Conservation (phyloP, 805 yeast genomes). For the Yarrowia keelungensis region DNA sequence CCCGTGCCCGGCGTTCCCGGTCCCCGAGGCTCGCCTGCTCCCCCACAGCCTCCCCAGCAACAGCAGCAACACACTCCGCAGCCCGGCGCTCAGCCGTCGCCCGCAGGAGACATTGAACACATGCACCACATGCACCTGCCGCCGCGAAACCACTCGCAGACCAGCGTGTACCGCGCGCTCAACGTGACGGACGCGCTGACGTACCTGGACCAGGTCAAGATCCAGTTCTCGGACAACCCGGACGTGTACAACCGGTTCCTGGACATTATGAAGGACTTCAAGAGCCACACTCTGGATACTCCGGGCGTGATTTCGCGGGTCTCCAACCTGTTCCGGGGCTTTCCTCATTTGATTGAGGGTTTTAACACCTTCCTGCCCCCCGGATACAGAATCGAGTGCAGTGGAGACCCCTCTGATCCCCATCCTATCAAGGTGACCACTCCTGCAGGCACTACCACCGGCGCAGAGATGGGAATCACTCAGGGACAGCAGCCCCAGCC, state of each 20-base stretch:
- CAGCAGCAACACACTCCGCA: slow-evolving; percentile 26
- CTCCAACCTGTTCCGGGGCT: slow-evolving; percentile 87
- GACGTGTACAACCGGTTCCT: slow-evolving; percentile 95
- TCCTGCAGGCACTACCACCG: slow-evolving; percentile 82
- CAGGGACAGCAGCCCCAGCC: slow-evolving; percentile 45
- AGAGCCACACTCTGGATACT: slow-evolving; percentile 88
- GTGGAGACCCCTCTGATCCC: slow-evolving; percentile 86
- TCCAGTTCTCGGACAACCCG: slow-evolving; percentile 89
- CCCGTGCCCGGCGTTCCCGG: background rate
- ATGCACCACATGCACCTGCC: slow-evolving; percentile 37
- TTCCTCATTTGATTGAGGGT: slow-evolving; percentile 91
- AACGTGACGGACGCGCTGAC: slow-evolving; percentile 96
- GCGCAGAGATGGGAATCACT: slow-evolving; percentile 50
- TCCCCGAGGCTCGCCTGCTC: slow-evolving; percentile 39
- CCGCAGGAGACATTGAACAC: slow-evolving; percentile 22
- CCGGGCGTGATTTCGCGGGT: slow-evolving; percentile 98
- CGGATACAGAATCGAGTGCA: slow-evolving; percentile 91
- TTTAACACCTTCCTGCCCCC: slow-evolving; percentile 97
- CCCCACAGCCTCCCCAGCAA: slow-evolving; percentile 23
- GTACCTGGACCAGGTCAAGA: slow-evolving; percentile 93
- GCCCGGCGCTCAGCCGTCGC: slow-evolving; percentile 17
- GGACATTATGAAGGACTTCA: slow-evolving; percentile 98
- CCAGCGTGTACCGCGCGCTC: slow-evolving; percentile 61
- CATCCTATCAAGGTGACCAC: slow-evolving; percentile 94
- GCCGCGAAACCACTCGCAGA: slow-evolving; percentile 42